Evolutionary conservation across 2,329 filamentous ascomycete genomes (phyloP), one percentile per base, ranked within the genome.

Genomic region (Sarocladium oryzae): DNA sequence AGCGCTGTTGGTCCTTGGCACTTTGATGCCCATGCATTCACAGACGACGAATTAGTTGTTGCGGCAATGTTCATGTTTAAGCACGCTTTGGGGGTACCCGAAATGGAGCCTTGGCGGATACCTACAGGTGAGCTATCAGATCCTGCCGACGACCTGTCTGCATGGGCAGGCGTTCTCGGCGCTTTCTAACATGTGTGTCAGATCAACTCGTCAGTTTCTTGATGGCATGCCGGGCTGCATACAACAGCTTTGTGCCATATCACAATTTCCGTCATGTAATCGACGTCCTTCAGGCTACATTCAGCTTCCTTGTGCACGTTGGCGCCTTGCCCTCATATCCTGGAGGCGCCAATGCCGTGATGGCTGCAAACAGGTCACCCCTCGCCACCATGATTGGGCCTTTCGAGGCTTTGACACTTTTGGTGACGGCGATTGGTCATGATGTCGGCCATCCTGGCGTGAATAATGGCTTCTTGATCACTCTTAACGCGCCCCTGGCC

Each of bases 221-320:
- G 54, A 79, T 95, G 56, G 90, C 91, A 50, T 93, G 90, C 62
- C 86, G 92, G 55, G 84, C 86, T 45, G 89, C 93, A n/a, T 99
- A 99, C 72, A 97, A 97, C 67, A 87, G 82, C 53, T 96, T 96
- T 66, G 90, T 96, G 32, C 88, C 92, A 20, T 99, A 97, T 63
- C 93, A 99, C 74, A 99, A 99, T 69, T 99, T 97, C 66, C 87
- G 92, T 51, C 93, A 99, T 68, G 93, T 96, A 20, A 86, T 96
- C 55, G 93, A 99, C 68, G 93, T 99, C 24, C 76, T 97, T 50
- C 92, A 97, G 67, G 95, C 92, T 1, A 83, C 90, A 3, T 97
- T 96, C 66, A 84, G 86, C 70, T 96, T 96, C 63, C 79, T 97
- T 5, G 76, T 96, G 51, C 82, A 82, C 56, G 84, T 96, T 49